Evolutionary conservation across 208 protist species (phyloP).

Genomic region (Acanthamoeba quina): DNA sequence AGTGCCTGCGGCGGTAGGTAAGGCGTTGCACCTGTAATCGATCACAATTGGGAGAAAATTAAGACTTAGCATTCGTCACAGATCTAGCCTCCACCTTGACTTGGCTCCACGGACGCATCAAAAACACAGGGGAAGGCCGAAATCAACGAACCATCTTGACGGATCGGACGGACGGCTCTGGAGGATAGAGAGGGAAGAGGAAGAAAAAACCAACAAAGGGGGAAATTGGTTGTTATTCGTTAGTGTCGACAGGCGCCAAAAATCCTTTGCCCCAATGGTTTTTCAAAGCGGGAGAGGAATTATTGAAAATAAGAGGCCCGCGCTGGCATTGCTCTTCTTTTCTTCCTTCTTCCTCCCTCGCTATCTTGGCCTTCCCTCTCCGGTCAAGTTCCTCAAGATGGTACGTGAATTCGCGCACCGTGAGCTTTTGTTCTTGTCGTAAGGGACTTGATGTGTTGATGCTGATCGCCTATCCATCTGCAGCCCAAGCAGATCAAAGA

Average conservation of each 20-base stretch:
- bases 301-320: constrained; percentile 10
- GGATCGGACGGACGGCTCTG: constrained; percentile 12
- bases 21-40: constrained; percentile 89
- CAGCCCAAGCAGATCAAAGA: constrained; percentile 89
- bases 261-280: not conserved
- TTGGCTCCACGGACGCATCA: not conserved
- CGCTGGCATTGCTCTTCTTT: not conserved
- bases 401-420: not conserved
- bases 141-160: constrained; percentile 67
- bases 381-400: too few relatives aligned
- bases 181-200: constrained; percentile 51
- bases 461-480: not conserved
- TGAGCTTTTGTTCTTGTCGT: not conserved
- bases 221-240: not conserved
- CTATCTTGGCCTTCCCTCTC: constrained; percentile 67
- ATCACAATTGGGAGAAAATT: not conserved
- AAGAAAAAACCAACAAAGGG: constrained; percentile 13
- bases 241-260: not conserved
- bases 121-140: not conserved
- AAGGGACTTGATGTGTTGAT: not conserved
- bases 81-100: not conserved
- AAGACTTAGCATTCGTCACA: not conserved
- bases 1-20: constrained; percentile 89
- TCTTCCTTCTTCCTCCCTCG: constrained; percentile 63
- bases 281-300: not conserved